These are phyloP conservation scores for Cytospora leucostoma DNA, from an alignment of 2,329 filamentous ascomycete genomes.

Conservation along the genomic window DNA sequence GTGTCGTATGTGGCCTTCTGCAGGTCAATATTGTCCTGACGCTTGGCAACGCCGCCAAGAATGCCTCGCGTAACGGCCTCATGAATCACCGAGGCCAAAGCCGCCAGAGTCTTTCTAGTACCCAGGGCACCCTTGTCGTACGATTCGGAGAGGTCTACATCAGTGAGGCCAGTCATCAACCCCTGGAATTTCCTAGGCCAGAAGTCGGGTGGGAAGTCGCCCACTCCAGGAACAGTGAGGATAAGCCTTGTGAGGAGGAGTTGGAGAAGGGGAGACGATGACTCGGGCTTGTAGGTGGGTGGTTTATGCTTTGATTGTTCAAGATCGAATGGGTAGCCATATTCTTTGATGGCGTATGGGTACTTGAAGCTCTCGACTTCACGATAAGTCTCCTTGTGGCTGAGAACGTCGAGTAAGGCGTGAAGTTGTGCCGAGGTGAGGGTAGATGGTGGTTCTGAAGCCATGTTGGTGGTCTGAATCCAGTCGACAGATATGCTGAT, in stretches of 20 bases:
- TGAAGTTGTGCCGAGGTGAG: conserved; percentile 46
- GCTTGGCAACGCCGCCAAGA: conserved; percentile 58
- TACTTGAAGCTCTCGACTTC: conserved; percentile 74
- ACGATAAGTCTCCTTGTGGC: conserved; percentile 60
- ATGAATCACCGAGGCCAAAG: conserved; percentile 68
- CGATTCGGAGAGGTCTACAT: conserved; percentile 74
- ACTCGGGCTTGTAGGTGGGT: conserved; percentile 34
- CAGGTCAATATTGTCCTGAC: conserved; percentile 31
- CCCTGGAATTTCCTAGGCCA: conserved; percentile 64
- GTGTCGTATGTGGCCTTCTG: conserved; percentile 53
- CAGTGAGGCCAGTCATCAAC: conserved; percentile 62
- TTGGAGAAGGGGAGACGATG: conserved; percentile 67
- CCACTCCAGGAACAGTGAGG: conserved; percentile 66
- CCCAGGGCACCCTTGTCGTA: conserved; percentile 79
- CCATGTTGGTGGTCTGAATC: conserved; percentile 13
- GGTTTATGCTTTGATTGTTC: neutral
- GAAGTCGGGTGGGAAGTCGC: conserved; percentile 63
- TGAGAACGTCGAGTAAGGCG: conserved; percentile 61
- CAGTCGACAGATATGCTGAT: conserved; percentile 1
- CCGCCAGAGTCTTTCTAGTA: conserved; percentile 72
- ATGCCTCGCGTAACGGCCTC: conserved; percentile 69
- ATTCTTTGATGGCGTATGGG: conserved; percentile 62
- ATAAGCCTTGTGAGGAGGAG: conserved; percentile 65
- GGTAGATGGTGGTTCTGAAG: conserved; percentile 17
- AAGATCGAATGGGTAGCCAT: conserved; percentile 66